Conservation (phyloP, 2,329 filamentous ascomycete genomes). For the Ophiognomonia clavigignenti-juglandacearum region DNA sequence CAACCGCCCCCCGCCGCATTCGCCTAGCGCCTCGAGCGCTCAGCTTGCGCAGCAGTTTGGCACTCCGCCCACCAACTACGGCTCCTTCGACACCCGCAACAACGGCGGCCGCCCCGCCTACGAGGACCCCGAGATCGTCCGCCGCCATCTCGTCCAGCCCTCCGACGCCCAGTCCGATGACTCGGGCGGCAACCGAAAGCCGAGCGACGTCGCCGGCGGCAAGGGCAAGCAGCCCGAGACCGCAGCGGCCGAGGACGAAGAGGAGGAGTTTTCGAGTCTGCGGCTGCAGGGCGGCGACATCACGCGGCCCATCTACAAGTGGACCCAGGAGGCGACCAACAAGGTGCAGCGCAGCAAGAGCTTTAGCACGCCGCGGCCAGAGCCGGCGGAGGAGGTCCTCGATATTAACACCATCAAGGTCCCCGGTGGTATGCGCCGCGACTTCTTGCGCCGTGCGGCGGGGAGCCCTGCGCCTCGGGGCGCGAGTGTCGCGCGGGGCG, state of each 20-base stretch:
- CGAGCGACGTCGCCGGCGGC: conserved; percentile 32
- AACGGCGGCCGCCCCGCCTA: conserved; percentile 55
- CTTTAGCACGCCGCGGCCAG: conserved; percentile 72
- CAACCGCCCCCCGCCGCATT: conserved; percentile 46
- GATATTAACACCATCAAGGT: conserved; percentile 90
- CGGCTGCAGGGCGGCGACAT: conserved; percentile 91
- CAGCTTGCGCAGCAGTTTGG: conserved; percentile 37
- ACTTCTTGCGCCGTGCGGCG: conserved; percentile 77
- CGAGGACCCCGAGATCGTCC: conserved; percentile 89
- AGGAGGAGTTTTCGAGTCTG: conserved; percentile 89
- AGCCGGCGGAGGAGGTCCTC: conserved; percentile 73
- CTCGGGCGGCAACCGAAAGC: conserved; percentile 28
- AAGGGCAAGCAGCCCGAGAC: conserved; percentile 48
- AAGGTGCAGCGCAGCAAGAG: conserved; percentile 78
- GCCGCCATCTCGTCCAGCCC: conserved; percentile 78
- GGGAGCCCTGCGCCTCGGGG: conserved; percentile 54
- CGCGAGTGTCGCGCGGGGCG: conserved; percentile 35
- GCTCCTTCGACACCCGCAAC: conserved; percentile 73
- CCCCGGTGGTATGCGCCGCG: conserved; percentile 87
- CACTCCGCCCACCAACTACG: conserved; percentile 68
- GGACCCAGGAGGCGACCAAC: conserved; percentile 81
- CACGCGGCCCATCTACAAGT: conserved; percentile 91
- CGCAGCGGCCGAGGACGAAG: conserved; percentile 45
- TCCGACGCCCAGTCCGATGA: conserved; percentile 45
- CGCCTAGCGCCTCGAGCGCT: conserved; percentile 48